Evolutionary conservation across 495 filamentous ascomycete genomes (phyloP).

Genomic region (Penicillium dipodomyicola): DNA sequence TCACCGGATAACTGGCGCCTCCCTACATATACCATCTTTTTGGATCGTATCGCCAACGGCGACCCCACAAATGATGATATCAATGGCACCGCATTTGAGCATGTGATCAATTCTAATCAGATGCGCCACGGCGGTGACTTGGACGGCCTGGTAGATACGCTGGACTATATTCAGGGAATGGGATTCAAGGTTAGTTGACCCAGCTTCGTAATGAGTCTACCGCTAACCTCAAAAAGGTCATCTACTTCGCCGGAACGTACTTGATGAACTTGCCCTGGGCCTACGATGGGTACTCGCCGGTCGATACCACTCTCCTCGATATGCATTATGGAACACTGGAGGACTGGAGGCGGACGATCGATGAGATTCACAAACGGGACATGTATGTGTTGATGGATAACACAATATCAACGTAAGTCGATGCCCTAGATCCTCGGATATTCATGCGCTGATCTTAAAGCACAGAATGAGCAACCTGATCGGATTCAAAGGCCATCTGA

Average conservation of each 20-base stretch:
- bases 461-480: slow-evolving; percentile 46
- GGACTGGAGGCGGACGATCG: slow-evolving; percentile 34
- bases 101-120: slow-evolving; percentile 39
- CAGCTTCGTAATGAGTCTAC: not conserved
- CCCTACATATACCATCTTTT: slow-evolving; percentile 41
- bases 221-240: slow-evolving; percentile 19
- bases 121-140: slow-evolving; percentile 42
- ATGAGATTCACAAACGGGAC: slow-evolving; percentile 35
- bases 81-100: slow-evolving; percentile 27
- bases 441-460: not conserved
- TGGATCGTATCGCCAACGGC: slow-evolving; percentile 43
- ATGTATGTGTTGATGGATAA: slow-evolving; percentile 46
- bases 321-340: slow-evolving; percentile 38
- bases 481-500: slow-evolving; percentile 46
- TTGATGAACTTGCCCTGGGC: slow-evolving; percentile 45
- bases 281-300: slow-evolving; percentile 40
- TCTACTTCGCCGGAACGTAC: slow-evolving; percentile 40
- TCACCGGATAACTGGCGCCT: slow-evolving; percentile 46
- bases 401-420: slow-evolving; percentile 38
- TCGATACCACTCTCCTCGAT: slow-evolving; percentile 41
- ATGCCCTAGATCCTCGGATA: not conserved
- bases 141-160: slow-evolving; percentile 32
- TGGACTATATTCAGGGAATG: slow-evolving; percentile 44
- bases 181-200: slow-evolving; percentile 29
- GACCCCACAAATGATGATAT: slow-evolving; percentile 27